A percentile compares a stretch with the other conserved stretches of the same genome.
These are phyloP conservation scores for Phytophthora foliorum DNA, from an alignment of 352 stramenopile genomes.

Conservation along the genomic window DNA sequence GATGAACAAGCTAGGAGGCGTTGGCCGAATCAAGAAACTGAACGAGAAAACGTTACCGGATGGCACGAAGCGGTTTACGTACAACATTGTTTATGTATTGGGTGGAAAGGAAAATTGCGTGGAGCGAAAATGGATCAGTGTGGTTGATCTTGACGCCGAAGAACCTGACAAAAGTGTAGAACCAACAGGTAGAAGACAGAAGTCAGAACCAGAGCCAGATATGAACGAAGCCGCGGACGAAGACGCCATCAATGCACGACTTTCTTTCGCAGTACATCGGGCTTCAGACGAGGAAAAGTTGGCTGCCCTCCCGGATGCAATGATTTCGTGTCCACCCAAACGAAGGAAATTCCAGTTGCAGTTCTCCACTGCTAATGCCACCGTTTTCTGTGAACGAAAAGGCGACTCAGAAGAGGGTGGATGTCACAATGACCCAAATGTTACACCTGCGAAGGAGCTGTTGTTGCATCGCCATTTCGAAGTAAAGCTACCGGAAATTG, in stretches of 20 bases:
- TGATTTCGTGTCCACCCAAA: slow-evolving; percentile 18
- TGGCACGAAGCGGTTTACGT: slow-evolving; percentile 60
- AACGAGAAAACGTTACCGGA: slow-evolving; percentile 51
- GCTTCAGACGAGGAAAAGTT: slow-evolving; percentile 35
- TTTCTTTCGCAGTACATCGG: slow-evolving; percentile 35
- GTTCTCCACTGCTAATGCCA: slow-evolving; percentile 53
- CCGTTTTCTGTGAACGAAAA: slow-evolving; percentile 51
- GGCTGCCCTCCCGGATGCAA: slow-evolving; percentile 27
- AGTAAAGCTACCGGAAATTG: slow-evolving; percentile 44
- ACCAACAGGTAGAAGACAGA: slow-evolving; percentile 22
- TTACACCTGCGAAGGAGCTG: slow-evolving; percentile 39
- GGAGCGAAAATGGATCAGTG: slow-evolving; percentile 83
- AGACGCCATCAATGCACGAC: slow-evolving; percentile 27
- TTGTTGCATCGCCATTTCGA: slow-evolving; percentile 73
- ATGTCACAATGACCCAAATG: neutral
- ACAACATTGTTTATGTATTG: slow-evolving; percentile 81
- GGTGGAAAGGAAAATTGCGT: slow-evolving; percentile 83
- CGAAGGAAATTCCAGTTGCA: slow-evolving; percentile 49
- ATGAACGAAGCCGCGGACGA: slow-evolving; percentile 21
- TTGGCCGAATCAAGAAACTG: slow-evolving; percentile 72
- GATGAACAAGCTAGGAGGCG: slow-evolving; percentile 89
- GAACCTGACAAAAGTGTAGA: slow-evolving; percentile 36
- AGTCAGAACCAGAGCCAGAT: slow-evolving; percentile 19
- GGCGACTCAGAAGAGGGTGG: neutral
- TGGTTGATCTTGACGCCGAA: slow-evolving; percentile 60